Evolutionary conservation across 768 basidiomycete genomes (phyloP).

Genomic region (Mycena sanguinolenta): DNA sequence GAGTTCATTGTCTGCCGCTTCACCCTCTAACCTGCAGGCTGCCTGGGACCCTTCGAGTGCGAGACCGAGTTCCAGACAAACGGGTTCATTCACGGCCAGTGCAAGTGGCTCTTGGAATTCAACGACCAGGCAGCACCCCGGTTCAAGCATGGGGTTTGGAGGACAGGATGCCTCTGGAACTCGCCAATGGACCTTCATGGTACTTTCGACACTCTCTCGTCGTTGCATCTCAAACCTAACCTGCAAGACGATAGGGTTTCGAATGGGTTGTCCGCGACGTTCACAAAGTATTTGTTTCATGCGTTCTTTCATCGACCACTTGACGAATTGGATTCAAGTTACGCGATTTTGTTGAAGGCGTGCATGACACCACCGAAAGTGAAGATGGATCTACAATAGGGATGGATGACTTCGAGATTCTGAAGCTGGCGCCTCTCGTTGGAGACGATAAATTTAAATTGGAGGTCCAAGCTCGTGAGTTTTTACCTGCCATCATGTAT

Average conservation of each 20-base stretch:
- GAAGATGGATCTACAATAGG: conserved; percentile 42
- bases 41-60: conserved; percentile 49
- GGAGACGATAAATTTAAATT: conserved; percentile 81
- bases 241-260: conserved; percentile 64
- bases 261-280: conserved; percentile 79
- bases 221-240: background rate
- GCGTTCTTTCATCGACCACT: background rate
- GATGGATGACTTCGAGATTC: conserved; percentile 67
- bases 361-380: conserved; percentile 43
- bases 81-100: conserved; percentile 38
- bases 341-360: conserved; percentile 68
- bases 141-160: conserved; percentile 43
- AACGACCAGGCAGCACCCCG: conserved; percentile 39
- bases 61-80: conserved; percentile 38
- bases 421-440: conserved; percentile 74
- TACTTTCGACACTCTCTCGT: conserved; percentile 46
- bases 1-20: conserved; percentile 27
- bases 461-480: conserved; percentile 66
- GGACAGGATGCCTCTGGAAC: conserved; percentile 60
- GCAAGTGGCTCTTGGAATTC: conserved; percentile 40
- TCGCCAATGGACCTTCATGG: conserved; percentile 76
- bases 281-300: conserved; percentile 36
- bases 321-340: conserved; percentile 51
- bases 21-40: conserved; percentile 27
- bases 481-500: background rate